These are phyloP conservation scores for Closterium sp. DNA, from an alignment of 139 green algal species.

Conservation along the genomic window DNA sequence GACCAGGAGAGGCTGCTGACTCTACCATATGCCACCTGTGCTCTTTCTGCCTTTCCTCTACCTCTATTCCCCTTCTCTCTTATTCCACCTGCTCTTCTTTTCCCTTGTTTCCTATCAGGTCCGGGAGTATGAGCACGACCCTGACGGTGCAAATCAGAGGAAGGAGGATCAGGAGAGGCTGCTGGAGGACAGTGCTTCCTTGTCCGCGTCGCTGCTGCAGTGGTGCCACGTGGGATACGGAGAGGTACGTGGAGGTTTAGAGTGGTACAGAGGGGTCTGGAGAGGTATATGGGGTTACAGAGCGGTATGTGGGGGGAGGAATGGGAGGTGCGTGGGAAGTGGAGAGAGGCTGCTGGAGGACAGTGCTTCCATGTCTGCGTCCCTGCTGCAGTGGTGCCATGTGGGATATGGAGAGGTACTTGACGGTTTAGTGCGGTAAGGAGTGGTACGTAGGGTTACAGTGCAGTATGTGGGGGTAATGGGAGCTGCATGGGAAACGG, in stretches of 20 bases:
- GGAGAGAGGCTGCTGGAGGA: conserved; percentile 62
- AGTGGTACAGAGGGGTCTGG: background rate
- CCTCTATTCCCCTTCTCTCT: background rate
- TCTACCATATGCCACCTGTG: too few species aligned
- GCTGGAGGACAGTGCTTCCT: conserved; percentile 65
- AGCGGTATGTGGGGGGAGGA: too few species aligned
- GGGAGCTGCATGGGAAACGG: too few species aligned
- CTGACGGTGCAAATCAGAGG: conserved; percentile 10
- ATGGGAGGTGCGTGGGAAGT: too few species aligned
- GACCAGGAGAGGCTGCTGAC: too few species aligned
- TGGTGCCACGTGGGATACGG: conserved; percentile 89
- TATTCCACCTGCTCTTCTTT: too few species aligned
- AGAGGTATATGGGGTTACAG: too few species aligned
- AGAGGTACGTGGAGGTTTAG: conserved; percentile 10
- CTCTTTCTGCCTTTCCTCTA: too few species aligned
- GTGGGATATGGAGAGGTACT: conserved; percentile 3
- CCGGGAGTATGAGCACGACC: conserved; percentile 47
- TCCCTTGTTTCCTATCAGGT: conserved; percentile 37
- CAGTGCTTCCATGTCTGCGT: conserved; percentile 63
- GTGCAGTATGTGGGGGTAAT: too few species aligned
- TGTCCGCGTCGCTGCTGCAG: conserved; percentile 68
- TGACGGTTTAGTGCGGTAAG: conserved; percentile 5
- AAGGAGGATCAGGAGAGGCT: conserved; percentile 58
- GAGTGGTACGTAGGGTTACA: too few species aligned
- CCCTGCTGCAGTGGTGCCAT: conserved; percentile 82